Base-by-base conservation (phyloP, 495 filamentous ascomycete genomes). In the Barbatosphaeria neglecta region DNA sequence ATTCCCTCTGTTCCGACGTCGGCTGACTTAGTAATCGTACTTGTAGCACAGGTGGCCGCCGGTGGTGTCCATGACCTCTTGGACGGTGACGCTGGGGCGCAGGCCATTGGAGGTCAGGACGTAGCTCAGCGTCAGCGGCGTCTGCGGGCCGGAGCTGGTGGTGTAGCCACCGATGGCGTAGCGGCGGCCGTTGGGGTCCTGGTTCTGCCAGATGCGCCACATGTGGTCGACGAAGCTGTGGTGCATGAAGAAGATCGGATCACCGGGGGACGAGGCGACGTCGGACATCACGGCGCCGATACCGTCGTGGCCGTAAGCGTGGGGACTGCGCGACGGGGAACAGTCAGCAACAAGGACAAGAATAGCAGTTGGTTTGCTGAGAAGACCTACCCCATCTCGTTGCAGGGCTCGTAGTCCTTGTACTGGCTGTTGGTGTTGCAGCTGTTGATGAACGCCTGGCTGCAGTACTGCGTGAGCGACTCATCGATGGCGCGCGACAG, bases 181-280 rank as follows among this genome's bases (percentile, higher is more conserved):
- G 51, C 67, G 53, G 39, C 61, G 57, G 6, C 51, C 49, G 6
- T 49, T 52, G 2, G 61, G 47, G 45, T 66, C 51, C 47, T 53
- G 52, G 51, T 64, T 67, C 54, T 70, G 65, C 58, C 56, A 59
- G 40, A 46, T 45, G 60, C 57, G 61, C 63, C 60, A 69, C 16
- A 63, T 54, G 9, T 64, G 57, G 53, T 71, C 67, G 45, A 71
- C 49, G 44, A 65, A 67, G 4, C 59, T 47, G 42, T 71, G 67
- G 53, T 71, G 67, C 48, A 69, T 52, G 45, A 58, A 68, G 50
- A 69, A 69, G 40, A 62, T 47, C 6, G 66, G 66, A 43, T 69
- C 66, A n/a, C 58, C 59, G 23, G 65, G 63, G 10, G 63, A 63
- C 2, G 53, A 45, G 40, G 55, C 52, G 0, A 67, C 50, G 20